Evolutionary conservation across 2,329 filamentous ascomycete species (phyloP), one percentile per base, ranked within the genome.

Genomic region (Dothistroma septosporum): DNA sequence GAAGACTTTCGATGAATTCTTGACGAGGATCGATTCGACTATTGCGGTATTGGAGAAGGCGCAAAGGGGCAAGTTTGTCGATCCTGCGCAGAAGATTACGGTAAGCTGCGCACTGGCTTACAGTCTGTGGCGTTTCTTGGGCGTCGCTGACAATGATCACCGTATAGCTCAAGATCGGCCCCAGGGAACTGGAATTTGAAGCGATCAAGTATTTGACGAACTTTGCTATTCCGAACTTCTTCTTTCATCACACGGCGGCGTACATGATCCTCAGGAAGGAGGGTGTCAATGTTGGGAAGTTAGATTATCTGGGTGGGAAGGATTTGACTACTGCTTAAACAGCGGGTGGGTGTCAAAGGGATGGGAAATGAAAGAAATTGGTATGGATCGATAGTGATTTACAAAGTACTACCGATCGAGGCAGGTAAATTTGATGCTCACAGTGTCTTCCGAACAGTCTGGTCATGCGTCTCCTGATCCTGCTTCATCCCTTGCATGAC

Each of bases 281-380:
- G 74, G 87, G 86, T 1, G 83, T 87, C 28, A 75, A 77, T 0
- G n/a, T 90, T 19, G 85, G 85, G 35, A 89, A 89, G 79, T 46
- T 63, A 56, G 83, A 87, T 68, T 89, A 77, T 70, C 65, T 85
- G 46, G 75, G 72, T 78, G 56, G 33, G 33, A 47, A 19, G 55
- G 57, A 54, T 19, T 5, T 44, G 16, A n/a, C 14, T 8, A 44
- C 14, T 44, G 41, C 14, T 4, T 44, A n/a, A n/a, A 9, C 8
- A 19, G 41, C 14, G 12, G 16, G 7, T 14, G 37, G n/a, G 19
- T 44, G 37, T 16, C n/a, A 16, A 16, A 16, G 14, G 12, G 12
- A 16, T 16, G 12, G 14, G 37, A 16, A 16, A n/a, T n/a, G n/a
- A n/a, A n/a, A n/a, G n/a, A n/a, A n/a, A n/a, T n/a, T n/a, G 37